Evolutionary conservation across 305 asterid species (phyloP), one percentile per base, ranked within the genome.

Genomic region (Salvia sclarea): DNA sequence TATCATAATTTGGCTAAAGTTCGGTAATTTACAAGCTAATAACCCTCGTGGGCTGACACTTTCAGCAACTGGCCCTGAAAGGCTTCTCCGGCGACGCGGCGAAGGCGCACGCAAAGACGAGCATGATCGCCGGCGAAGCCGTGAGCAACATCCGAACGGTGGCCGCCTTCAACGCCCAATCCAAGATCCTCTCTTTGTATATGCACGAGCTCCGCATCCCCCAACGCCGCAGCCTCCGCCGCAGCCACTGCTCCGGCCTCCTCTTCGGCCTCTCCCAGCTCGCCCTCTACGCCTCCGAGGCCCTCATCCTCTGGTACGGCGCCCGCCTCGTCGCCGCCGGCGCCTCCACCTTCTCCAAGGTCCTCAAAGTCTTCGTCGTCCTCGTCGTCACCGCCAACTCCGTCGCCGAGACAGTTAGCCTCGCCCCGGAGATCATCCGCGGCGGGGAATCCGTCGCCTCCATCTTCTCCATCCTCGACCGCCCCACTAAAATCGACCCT

Each of bases 61-160:
- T 47, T 9, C 95, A 94, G 98, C 98, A 89, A 89, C 95, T 91
- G 9, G 80, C 98, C 4, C 86, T 91, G 12, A 91, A 94, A 80
- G 98, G 99, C 44, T 94, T 94, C 57, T 96, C 98, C 3, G 98
- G 99, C 49, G 99, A 94, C 84, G 91, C 97, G 0, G 99, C 99
- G 0, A 94, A 86, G 69, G 97, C 97, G 0, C 98, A 94, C 49
- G 99, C 99, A 0, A 94, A 94, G 68, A 91, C 97, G 1, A 91
- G 99, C 80, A 94, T 94, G 99, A 91, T 94, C 14, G 98, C 99
- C 0, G 98, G 99, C 3, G 99, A 91, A 83, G 99, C 93, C 59
- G 99, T 94, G 20, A 94, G 98, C 96, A 94, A 94, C 82, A 94
- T 94, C 13, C 68, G 99, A 71, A 94, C 98, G 0, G 98, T 94